Evolutionary conservation across 208 protist species (phyloP), one percentile per base, ranked within the genome.

Genomic region (Leishmania tarentolae): DNA sequence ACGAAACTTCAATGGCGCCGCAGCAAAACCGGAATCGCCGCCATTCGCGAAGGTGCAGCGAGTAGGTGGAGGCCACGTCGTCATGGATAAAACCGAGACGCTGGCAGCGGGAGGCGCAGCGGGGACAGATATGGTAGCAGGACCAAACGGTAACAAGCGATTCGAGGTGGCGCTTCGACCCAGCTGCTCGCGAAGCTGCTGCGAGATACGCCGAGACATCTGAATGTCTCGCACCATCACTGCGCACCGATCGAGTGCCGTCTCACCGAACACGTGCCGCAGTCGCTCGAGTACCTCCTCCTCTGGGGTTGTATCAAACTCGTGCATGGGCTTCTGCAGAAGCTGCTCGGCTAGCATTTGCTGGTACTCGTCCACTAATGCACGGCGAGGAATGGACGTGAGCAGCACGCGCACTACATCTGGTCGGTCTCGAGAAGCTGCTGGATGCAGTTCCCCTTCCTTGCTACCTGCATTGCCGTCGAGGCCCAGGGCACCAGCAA

Each of bases 211-310:
- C 44, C 92, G 91, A 9, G 94, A 97, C 80, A 88, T 87, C 81
- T 95, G 88, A 52, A 97, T 80, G 75, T 97, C 94, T 31, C 91
- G 89, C 59, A 97, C 79, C 93, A 97, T 97, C 63, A 97, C 93
- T 8, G 88, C 86, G 71, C 94, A 97, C 24, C 86, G 83, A 65
- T 88, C 80, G 28, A 97, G 79, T 40, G 87, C 84, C 68, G 92
- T 88, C 83, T 95, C 93, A 71, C 94, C 94, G 52, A 97, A 92
- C 19, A 89, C 90, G 77, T 93, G 95, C 81, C 93, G 93, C n/a
- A 97, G 83, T 46, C 94, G 91, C 81, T 97, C 94, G 47, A 96
- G 85, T 42, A 96, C 92, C 81, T 97, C 94, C 76, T 96, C 93
- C 79, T 96, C 93, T 6, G 84, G 77, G 0, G 89, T 92, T 28